A percentile compares a stretch with the other conserved stretches of the same genome.
Evolutionary conservation across 1,139 yeast species (phyloP).

Genomic region (Zygosaccharomyces sapae): DNA sequence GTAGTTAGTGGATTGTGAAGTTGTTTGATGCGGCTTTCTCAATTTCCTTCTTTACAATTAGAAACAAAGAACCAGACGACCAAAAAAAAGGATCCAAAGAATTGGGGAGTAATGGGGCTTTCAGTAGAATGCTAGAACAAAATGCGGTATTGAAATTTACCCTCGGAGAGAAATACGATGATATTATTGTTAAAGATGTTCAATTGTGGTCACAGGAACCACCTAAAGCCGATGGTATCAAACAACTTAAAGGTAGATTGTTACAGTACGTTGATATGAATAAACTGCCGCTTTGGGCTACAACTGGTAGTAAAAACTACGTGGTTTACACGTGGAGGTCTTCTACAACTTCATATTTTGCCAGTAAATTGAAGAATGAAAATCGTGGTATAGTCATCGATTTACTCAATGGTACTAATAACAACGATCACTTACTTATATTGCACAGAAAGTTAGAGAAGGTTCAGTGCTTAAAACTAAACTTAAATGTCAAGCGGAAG

Average conservation of each 20-base stretch:
- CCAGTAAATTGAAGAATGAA: slow-evolving; percentile 24
- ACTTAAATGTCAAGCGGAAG: slow-evolving; percentile 4
- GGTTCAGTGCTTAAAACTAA: slow-evolving; percentile 10
- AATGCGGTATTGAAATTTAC: slow-evolving; percentile 19
- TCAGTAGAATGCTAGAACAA: slow-evolving; percentile 10
- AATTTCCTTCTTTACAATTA: not conserved
- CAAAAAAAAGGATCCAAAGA: not conserved
- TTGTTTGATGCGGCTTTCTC: not conserved
- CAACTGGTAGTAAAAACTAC: slow-evolving; percentile 1
- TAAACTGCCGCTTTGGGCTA: slow-evolving; percentile 32
- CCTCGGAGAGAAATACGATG: slow-evolving; percentile 22
- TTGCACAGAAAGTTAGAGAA: slow-evolving; percentile 7
- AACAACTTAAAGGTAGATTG: slow-evolving; percentile 18
- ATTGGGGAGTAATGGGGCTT: not conserved
- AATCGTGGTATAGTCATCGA: slow-evolving; percentile 28
- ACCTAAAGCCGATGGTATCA: not conserved
- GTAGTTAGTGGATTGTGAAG: not conserved
- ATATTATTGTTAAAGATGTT: slow-evolving; percentile 26
- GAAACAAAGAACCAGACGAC: not conserved
- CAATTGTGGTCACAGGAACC: slow-evolving; percentile 26
- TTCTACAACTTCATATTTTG: slow-evolving; percentile 29
- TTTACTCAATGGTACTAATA: not conserved
- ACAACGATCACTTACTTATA: slow-evolving; percentile 4
- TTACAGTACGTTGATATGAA: slow-evolving; percentile 26
- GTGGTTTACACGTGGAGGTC: slow-evolving; percentile 27